Evolutionary conservation across 495 filamentous ascomycete genomes (phyloP).

Genomic region (Hypoxylon lienhwacheense): DNA sequence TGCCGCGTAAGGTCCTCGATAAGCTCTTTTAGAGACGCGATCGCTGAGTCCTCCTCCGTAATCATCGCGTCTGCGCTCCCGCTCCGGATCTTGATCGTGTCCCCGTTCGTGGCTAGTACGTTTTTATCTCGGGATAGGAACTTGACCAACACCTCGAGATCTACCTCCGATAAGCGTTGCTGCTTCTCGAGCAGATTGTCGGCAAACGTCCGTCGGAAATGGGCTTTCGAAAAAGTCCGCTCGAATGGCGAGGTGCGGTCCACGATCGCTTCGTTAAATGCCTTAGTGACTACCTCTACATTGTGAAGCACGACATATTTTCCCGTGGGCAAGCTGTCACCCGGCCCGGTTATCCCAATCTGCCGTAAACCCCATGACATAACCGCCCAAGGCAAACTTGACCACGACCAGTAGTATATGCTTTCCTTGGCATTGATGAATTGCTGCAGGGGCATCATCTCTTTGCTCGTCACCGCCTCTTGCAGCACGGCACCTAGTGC

Average conservation of each 20-base stretch:
- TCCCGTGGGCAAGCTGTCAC: slow-evolving; percentile 52
- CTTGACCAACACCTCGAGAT: slow-evolving; percentile 69
- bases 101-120: slow-evolving; percentile 64
- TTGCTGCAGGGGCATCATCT: slow-evolving; percentile 67
- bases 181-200: slow-evolving; percentile 51
- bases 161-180: slow-evolving; percentile 61
- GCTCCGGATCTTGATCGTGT: slow-evolving; percentile 73
- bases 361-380: slow-evolving; percentile 76
- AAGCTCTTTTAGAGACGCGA: slow-evolving; percentile 74
- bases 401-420: slow-evolving; percentile 61
- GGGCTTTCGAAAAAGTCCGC: slow-evolving; percentile 65
- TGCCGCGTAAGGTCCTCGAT: slow-evolving; percentile 64
- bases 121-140: slow-evolving; percentile 72
- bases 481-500: slow-evolving; percentile 77
- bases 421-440: slow-evolving; percentile 63
- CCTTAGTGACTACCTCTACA: slow-evolving; percentile 54
- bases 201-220: slow-evolving; percentile 63
- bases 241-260: slow-evolving; percentile 58
- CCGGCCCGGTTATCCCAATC: slow-evolving; percentile 61
- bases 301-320: slow-evolving; percentile 64
- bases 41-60: slow-evolving; percentile 73
- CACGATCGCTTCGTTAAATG: slow-evolving; percentile 49
- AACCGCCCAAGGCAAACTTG: slow-evolving; percentile 52
- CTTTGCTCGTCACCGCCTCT: slow-evolving; percentile 68
- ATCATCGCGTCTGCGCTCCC: slow-evolving; percentile 53